Evolutionary conservation across 352 stramenopile species (phyloP).

Genomic region (Globisporangium sylvaticum): DNA sequence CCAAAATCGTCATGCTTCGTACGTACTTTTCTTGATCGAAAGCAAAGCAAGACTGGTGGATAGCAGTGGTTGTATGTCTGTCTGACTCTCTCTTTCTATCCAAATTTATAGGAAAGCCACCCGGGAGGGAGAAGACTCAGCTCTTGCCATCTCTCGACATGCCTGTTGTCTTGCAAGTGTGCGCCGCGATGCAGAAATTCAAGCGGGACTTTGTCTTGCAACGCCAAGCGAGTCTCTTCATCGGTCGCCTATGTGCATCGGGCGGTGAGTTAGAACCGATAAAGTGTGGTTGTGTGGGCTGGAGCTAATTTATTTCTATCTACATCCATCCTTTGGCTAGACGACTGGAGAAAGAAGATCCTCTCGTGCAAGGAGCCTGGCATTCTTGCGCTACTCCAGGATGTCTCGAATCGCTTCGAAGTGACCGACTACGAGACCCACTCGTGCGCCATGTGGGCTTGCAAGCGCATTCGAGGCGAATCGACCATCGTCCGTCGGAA

Average conservation of each 20-base stretch:
- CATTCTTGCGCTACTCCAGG: constrained; percentile 22
- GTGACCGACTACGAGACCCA: constrained; percentile 12
- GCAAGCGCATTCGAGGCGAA: constrained; percentile 24
- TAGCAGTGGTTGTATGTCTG: too few species aligned
- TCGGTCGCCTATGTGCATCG: constrained; percentile 37
- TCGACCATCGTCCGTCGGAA: constrained; percentile 13
- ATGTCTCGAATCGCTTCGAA: constrained; percentile 13
- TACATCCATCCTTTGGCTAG: constrained; percentile 11
- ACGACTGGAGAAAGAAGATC: constrained; percentile 30
- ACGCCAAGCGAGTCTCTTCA: constrained; percentile 31
- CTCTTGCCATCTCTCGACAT: constrained; percentile 24
- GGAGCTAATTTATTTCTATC: not conserved
- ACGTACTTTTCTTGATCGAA: too few species aligned
- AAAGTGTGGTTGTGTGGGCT: not conserved
- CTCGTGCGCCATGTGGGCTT: constrained; percentile 23
- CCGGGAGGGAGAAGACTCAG: constrained; percentile 2
- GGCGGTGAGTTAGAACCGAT: constrained; percentile 16
- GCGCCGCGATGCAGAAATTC: constrained; percentile 48
- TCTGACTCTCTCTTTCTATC: not conserved
- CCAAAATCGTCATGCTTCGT: constrained; percentile 39
- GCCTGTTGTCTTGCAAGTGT: constrained; percentile 23
- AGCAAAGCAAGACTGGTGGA: too few species aligned
- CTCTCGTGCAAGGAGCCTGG: constrained; percentile 18
- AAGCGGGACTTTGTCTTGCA: constrained; percentile 39
- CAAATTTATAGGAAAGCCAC: not conserved